A percentile compares a stretch with the other conserved stretches of the same genome.
Evolutionary conservation across 2,329 filamentous ascomycete species (phyloP).

Genomic region (Clathrospora elynae): DNA sequence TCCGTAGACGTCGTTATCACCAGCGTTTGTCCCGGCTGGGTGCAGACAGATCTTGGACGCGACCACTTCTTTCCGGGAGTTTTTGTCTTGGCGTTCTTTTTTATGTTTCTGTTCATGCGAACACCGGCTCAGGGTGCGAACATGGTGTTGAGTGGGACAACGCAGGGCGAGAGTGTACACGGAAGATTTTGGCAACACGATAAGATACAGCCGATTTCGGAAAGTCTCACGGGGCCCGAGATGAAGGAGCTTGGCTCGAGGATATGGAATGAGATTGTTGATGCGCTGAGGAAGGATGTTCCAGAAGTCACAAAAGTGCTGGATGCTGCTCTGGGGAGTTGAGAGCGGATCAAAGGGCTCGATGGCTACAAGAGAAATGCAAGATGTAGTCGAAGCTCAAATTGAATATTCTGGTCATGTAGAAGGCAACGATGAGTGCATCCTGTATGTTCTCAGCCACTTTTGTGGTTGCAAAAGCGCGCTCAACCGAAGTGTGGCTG

Average conservation of each 20-base stretch:
- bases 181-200: constrained; percentile 47
- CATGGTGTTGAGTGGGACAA: constrained; percentile 41
- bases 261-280: constrained; percentile 45
- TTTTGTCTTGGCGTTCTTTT: constrained; percentile 26
- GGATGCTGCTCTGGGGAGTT: constrained; percentile 9
- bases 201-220: constrained; percentile 36
- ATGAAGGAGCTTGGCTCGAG: constrained; percentile 38
- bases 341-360: background rate
- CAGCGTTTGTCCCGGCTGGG: constrained; percentile 45
- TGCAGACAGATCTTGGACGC: constrained; percentile 38
- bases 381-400: too few relatives aligned
- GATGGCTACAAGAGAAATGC: too few relatives aligned
- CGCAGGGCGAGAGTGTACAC: constrained; percentile 41
- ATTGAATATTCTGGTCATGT: too few relatives aligned
- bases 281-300: constrained; percentile 39
- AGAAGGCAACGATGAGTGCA: too few relatives aligned
- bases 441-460: too few relatives aligned
- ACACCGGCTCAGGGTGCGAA: constrained; percentile 39
- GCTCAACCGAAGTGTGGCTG: too few relatives aligned
- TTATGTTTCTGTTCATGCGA: constrained; percentile 31
- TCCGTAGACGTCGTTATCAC: constrained; percentile 43
- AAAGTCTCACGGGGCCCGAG: constrained; percentile 36
- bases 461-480: too few relatives aligned
- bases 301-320: constrained; percentile 20
- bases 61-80: constrained; percentile 39